Evolutionary conservation across 148 eudicot genomes (phyloP), one percentile per base, ranked within the genome.

Genomic region (Nepenthes gracilis): DNA sequence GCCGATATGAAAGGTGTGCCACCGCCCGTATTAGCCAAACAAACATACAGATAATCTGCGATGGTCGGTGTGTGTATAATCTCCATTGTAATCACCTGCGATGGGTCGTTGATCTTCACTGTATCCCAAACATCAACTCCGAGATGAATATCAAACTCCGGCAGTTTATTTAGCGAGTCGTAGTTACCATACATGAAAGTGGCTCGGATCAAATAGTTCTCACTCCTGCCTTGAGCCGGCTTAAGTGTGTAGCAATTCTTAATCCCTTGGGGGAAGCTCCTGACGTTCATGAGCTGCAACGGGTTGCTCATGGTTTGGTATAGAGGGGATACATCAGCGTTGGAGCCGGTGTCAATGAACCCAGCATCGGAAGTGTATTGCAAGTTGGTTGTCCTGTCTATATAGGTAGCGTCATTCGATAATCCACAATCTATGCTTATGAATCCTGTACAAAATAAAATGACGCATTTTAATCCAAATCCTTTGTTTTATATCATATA

Each of bases 231-330:
- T 40, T 50, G 50, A 8, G 58, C 32, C 9, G 50, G 71, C n/a
- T 12, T 55, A 0, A 76, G 10, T n/a, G 78, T 76, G 76, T 73
- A 80, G 65, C 80, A 80, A n/a, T 76, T 80, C 69, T 66, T 73
- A 38, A 34, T 63, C 12, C 74, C 76, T 10, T 67, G 12, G 11
- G 84, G 80, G 60, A 80, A 80, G 35, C 74, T 70, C 64, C 78
- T 73, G 10, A 80, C 35, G 11, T 50, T 70, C 0, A 1, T 14
- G 10, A 67, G 38, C 36, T 35, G 75, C 36, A 23, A 43, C 12
- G 2, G 2, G 12, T 47, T 12, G 14, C 1, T 14, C 2, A 2
- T 11, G 15, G 33, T 8, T 5, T 47, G 53, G 65, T 57, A 77
- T 2, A 15, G 0, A n/a, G n/a, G n/a, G n/a, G n/a, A n/a, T n/a